phyloP scores from a whole-genome alignment of 495 filamentous ascomycete species.

The Hypoxylon lienhwacheense region DNA sequence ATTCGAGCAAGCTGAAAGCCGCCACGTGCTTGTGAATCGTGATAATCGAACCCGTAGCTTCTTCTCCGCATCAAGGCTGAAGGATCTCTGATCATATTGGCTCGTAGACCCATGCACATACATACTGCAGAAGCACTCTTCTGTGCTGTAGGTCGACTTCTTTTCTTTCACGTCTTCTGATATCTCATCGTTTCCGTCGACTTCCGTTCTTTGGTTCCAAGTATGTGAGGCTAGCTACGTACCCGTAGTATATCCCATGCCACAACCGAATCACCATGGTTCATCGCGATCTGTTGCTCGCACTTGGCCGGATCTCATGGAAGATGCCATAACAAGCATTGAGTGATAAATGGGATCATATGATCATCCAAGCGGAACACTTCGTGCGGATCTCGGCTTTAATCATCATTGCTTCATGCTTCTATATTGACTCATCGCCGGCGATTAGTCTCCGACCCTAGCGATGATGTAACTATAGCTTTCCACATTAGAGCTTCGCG shows the following conservation, averaged over 20 bases:
- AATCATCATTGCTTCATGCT: constrained; percentile 8
- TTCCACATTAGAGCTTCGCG: constrained; percentile 22
- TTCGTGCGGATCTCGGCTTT: constrained; percentile 33
- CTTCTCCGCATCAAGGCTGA: constrained; percentile 32
- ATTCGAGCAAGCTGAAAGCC: constrained; percentile 10
- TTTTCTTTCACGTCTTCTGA: constrained; percentile 17
- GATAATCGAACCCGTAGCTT: constrained; percentile 8
- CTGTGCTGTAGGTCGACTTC: constrained; percentile 12
- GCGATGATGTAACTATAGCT: constrained; percentile 22
- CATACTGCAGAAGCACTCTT: constrained; percentile 18
- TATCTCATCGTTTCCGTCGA: constrained; percentile 22
- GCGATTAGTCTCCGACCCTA: constrained; percentile 21
- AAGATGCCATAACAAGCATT: constrained; percentile 24
- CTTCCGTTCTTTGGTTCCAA: constrained; percentile 18
- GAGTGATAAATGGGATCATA: constrained; percentile 22
- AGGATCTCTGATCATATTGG: constrained; percentile 26
- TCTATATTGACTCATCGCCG: constrained; percentile 28
- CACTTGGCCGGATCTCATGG: constrained; percentile 24
- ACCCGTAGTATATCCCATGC: constrained; percentile 23
- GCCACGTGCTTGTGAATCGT: constrained; percentile 25
- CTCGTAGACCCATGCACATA: constrained; percentile 17
- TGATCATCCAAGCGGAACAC: constrained; percentile 25
- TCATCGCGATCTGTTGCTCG: constrained; percentile 27
- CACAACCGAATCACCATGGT: constrained; percentile 33
- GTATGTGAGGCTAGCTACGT: constrained; percentile 19